Evolutionary conservation across 2,329 filamentous ascomycete genomes (phyloP), one percentile per base, ranked within the genome.

Genomic region (Aspergillus brasiliensis): DNA sequence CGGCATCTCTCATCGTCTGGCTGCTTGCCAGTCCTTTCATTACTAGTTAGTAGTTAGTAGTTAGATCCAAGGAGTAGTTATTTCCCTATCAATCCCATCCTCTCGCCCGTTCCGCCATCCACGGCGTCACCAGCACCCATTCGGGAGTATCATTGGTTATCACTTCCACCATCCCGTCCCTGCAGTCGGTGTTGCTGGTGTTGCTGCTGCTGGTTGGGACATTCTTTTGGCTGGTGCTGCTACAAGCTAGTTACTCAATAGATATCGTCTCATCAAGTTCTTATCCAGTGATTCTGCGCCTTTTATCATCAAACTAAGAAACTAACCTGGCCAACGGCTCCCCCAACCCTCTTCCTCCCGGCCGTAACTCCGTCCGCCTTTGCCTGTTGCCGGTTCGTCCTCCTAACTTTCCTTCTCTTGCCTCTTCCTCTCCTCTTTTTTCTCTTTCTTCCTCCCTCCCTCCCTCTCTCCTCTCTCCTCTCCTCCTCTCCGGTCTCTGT

Each of bases 21-120:
- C 25, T n/a, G 37, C 37, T n/a, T 19, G 11, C 42, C 44, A 38
- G 23, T 34, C 44, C 37, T 40, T 46, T 17, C 38, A 28, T 17
- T 28, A 37, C n/a, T n/a, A n/a, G n/a, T n/a, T n/a, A n/a, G n/a
- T n/a, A n/a, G n/a, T n/a, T n/a, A n/a, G n/a, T n/a, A n/a, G n/a
- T n/a, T n/a, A n/a, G n/a, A n/a, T n/a, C n/a, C n/a, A n/a, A n/a
- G n/a, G n/a, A n/a, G n/a, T n/a, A n/a, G n/a, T n/a, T n/a, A n/a
- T 13, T 19, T 25, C 34, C 21, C 52, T 42, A 37, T 46, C 19
- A 11, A 17, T 25, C 44, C 31, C 19, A 37, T 27, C 15, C 54
- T 55, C 54, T 59, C 49, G 51, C 61, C 57, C 57, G 60, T 62
- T 64, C 62, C 62, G 62, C 62, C 60, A 62, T 60, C 59, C 57